Evolutionary conservation across 345 rosid genomes (phyloP).

Genomic region (Brassica incana): DNA sequence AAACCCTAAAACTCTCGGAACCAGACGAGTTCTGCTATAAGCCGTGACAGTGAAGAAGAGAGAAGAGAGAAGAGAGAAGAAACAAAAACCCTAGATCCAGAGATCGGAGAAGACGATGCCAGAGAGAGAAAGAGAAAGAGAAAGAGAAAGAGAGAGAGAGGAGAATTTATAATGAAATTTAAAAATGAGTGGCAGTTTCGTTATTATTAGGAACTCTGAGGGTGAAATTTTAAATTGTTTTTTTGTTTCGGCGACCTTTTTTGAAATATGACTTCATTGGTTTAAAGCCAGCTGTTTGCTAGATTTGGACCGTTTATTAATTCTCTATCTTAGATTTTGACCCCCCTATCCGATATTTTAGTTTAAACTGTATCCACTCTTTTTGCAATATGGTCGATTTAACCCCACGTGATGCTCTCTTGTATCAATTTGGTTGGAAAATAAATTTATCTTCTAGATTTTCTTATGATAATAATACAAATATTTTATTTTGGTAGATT

Average conservation of each 20-base stretch:
- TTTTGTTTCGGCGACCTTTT: slow-evolving; percentile 1
- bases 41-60: not conserved
- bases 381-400: slow-evolving; percentile 19
- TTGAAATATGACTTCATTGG: slow-evolving; percentile 23
- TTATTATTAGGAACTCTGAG: not conserved
- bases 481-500: not conserved
- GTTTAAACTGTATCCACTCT: slow-evolving; percentile 5
- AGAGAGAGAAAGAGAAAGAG: slow-evolving; percentile 11
- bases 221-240: not conserved
- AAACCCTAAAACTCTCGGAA: not conserved
- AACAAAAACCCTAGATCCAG: slow-evolving; percentile 35
- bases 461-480: not conserved
- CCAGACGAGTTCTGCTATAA: not conserved
- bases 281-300: slow-evolving; percentile 12
- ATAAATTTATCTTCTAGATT: not conserved
- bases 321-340: slow-evolving; percentile 8
- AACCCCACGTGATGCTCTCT: slow-evolving; percentile 14
- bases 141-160: too few relatives aligned
- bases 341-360: slow-evolving; percentile 7
- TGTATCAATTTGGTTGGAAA: not conserved
- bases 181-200: slow-evolving; percentile 24
- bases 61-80: not conserved
- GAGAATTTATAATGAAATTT: not conserved
- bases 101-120: slow-evolving; percentile 27
- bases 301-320: slow-evolving; percentile 29